Evolutionary conservation across 208 protist genomes (phyloP), one percentile per base, ranked within the genome.

Genomic region (Leishmania lainsoni): DNA sequence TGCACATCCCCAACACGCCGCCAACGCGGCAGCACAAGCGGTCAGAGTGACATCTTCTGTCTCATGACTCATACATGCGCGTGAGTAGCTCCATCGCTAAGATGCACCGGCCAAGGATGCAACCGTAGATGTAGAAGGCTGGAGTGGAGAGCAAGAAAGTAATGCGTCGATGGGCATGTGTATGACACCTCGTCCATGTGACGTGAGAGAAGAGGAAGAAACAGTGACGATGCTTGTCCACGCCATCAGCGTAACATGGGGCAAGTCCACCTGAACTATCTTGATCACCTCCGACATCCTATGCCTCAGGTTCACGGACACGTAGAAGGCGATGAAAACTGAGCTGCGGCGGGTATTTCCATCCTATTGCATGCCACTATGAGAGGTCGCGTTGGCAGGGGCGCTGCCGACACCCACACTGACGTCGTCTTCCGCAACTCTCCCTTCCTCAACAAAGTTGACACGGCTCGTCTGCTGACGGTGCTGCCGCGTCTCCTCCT

Each of bases 401-500:
- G 49, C 17, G 20, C 32, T 39, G 5, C 22, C 70, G n/a, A 32
- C 49, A 1, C 12, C 49, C 6, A 5, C 70, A 39, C 76, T 58
- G 2, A 48, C 66, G 17, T 9, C 58, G 65, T 35, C 81, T 66
- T 86, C 79, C 26, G 17, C 58, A 26, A 66, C 29, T 17, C 58
- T 35, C 9, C 17, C 68, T 1, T 61, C 71, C 9, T 86, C 69
- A n/a, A 54, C 69, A 20, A n/a, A 52, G 10, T 71, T 69, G 39
- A 89, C 88, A 12, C 87, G 84, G 6, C 78, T 78, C 4, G 79
- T 39, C 56, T 86, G 84, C 69, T 91, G 71, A 9, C 83, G 75
- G 35, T 84, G 78, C 68, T 79, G 77, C 14, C 80, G 78, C 49
- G 79, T 76, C 52, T 86, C 81, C 70, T 88, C 83, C 83, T 94